Percentiles rank a stretch among this genome's conserved stretches.
Evolutionary conservation across 148 eudicot genomes (phyloP).

Genomic region (Heliosperma pusillum): DNA sequence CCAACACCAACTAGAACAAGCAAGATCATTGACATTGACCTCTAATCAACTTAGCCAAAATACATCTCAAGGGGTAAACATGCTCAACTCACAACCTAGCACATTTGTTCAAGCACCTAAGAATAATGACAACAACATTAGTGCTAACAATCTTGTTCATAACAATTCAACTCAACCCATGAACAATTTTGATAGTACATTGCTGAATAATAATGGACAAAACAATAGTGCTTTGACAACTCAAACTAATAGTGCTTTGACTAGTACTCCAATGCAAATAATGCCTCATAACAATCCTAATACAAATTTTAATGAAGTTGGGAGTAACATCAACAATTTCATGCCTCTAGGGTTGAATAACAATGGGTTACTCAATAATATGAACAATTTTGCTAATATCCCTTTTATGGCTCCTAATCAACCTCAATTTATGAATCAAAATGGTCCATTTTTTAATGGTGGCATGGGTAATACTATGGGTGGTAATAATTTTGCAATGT

Average conservation of each 20-base stretch:
- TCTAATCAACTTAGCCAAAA: neutral
- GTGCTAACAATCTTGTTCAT: neutral
- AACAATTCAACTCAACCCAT: neutral
- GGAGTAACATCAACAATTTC: too few relatives aligned
- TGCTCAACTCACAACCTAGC: neutral
- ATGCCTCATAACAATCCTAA: neutral
- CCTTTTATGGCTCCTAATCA: neutral
- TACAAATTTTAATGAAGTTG: too few relatives aligned
- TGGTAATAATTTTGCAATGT: neutral
- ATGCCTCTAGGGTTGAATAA: neutral
- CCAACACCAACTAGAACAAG: neutral
- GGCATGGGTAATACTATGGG: neutral
- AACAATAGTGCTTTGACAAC: neutral
- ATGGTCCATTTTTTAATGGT: neutral
- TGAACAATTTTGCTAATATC: neutral
- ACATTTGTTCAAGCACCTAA: neutral
- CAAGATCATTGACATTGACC: neutral
- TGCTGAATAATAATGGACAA: neutral
- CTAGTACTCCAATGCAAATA: neutral
- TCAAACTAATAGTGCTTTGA: neutral
- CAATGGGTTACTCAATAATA: neutral
- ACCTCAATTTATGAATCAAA: neutral
- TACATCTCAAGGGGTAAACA: neutral
- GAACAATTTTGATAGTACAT: constrained; percentile 10
- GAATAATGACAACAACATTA: too few relatives aligned